A percentile compares a stretch with the other conserved stretches of the same genome.
Conservation (phyloP, 2,329 filamentous ascomycete species). For the Tolypocladium endophyticum region DNA sequence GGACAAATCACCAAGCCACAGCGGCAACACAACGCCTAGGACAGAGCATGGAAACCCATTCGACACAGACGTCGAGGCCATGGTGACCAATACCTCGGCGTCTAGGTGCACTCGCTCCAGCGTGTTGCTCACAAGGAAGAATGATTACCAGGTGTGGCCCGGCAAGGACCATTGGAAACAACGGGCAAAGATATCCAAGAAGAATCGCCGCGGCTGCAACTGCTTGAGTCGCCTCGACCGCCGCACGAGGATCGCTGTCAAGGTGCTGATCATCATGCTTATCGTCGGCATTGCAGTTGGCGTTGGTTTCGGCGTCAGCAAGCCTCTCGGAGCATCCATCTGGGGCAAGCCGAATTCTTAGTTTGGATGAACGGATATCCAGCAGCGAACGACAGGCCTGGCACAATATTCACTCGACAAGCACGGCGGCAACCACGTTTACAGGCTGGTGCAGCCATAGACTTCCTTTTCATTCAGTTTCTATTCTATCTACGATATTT, state of each 20-base stretch:
- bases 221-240: conserved; percentile 42
- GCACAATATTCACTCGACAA: neutral
- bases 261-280: conserved; percentile 41
- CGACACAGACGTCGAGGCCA: conserved; percentile 47
- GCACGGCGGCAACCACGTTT: neutral
- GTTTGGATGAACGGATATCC: no score
- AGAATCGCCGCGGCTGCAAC: conserved; percentile 40
- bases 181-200: conserved; percentile 48
- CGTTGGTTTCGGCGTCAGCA: conserved; percentile 51
- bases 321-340: conserved; percentile 47
- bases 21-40: conserved; percentile 32
- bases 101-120: conserved; percentile 19
- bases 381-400: neutral
- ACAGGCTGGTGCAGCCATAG: neutral
- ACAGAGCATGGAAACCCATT: conserved; percentile 39
- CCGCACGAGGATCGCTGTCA: conserved; percentile 42
- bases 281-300: conserved; percentile 43
- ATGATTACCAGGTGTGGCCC: conserved; percentile 49
- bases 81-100: conserved; percentile 27
- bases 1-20: conserved; percentile 16
- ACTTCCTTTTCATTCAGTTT: neutral
- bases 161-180: conserved; percentile 49
- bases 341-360: conserved; percentile 26
- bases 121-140: conserved; percentile 20
- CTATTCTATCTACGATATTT: neutral